phyloP scores from a whole-genome alignment of 495 filamentous ascomycete species.

The Extremus antarcticus region DNA sequence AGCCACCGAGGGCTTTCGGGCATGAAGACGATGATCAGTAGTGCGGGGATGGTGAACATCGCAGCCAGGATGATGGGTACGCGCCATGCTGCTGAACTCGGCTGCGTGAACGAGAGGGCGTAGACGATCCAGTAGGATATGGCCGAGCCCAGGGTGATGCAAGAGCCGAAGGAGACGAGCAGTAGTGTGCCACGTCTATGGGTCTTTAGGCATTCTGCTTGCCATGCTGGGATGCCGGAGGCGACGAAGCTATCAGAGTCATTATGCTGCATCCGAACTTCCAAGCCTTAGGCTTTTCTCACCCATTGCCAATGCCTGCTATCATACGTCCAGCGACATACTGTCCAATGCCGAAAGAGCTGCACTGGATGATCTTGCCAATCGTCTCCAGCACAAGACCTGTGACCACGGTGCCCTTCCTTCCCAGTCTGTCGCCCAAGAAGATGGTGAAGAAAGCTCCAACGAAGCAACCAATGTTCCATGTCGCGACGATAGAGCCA shows the following conservation, averaged over 20 bases:
- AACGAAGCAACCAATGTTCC: slow-evolving; percentile 66
- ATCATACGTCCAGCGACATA: slow-evolving; percentile 56
- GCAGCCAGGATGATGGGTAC: slow-evolving; percentile 67
- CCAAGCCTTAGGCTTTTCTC: slow-evolving; percentile 27
- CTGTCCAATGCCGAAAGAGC: slow-evolving; percentile 48
- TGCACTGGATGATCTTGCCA: slow-evolving; percentile 54
- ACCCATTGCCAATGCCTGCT: slow-evolving; percentile 55
- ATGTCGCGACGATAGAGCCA: slow-evolving; percentile 38
- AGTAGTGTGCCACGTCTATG: slow-evolving; percentile 65
- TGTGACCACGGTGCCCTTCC: slow-evolving; percentile 57
- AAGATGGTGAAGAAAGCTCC: slow-evolving; percentile 58
- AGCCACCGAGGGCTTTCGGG: slow-evolving; percentile 71
- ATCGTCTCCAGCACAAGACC: slow-evolving; percentile 62
- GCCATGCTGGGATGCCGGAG: slow-evolving; percentile 64
- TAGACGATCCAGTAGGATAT: slow-evolving; percentile 70
- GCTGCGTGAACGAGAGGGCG: slow-evolving; percentile 53
- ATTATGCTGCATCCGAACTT: not conserved
- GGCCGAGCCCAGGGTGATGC: slow-evolving; percentile 63
- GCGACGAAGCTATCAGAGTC: slow-evolving; percentile 49
- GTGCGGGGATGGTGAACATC: slow-evolving; percentile 52
- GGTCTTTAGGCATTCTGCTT: slow-evolving; percentile 65
- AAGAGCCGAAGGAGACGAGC: slow-evolving; percentile 60
- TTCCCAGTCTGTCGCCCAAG: slow-evolving; percentile 58
- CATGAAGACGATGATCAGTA: slow-evolving; percentile 49
- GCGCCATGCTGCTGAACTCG: slow-evolving; percentile 56